Evolutionary conservation across 208 protist species (phyloP), one percentile per base, ranked within the genome.

Genomic region (Trichomonas gallinae): DNA sequence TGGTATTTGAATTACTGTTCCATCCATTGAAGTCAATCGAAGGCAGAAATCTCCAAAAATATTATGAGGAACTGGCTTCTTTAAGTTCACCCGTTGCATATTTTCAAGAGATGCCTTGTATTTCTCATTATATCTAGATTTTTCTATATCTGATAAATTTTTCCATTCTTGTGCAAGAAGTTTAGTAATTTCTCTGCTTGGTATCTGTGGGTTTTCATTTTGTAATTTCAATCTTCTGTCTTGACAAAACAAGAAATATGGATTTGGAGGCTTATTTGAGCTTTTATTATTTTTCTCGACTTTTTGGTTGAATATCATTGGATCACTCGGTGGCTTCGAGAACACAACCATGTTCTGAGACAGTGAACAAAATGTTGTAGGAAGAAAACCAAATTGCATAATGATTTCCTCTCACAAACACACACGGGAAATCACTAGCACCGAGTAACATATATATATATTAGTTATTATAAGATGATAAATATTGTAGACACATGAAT

Each of bases 191-290:
- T 58, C 40, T 21, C 87, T 8, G 17, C 44, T 51, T 6, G 87
- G 26, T 21, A 93, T 13, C 10, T 48, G 42, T 38, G 87, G 44
- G 36, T 51, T 51, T 38, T 93, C 44, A 34, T 8, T 36, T 26
- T 93, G 87, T 36, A 93, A 15, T 38, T 51, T 17, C 26, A 31
- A 11, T 51, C 87, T 93, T 38, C 31, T 58, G 1, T 48, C 87
- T 51, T 93, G 9, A 44, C 87, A 93, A 36, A 93, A 93, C n/a
- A 93, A 51, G 46, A 93, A 51, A 36, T 93, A 93, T 48, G 87
- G 87, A 93, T 93, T 93, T 51, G 87, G 44, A 23, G n/a, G 31
- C 31, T 51, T 93, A 17, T 48, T 31, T 31, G 23, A n/a, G 2
- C 4, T 42, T 23, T 85, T 85, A 42, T 0, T 36, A 42, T 15